Evolutionary conservation across 164 flowering plant species (phyloP).

Genomic region (Chimonanthus salicifolius): DNA sequence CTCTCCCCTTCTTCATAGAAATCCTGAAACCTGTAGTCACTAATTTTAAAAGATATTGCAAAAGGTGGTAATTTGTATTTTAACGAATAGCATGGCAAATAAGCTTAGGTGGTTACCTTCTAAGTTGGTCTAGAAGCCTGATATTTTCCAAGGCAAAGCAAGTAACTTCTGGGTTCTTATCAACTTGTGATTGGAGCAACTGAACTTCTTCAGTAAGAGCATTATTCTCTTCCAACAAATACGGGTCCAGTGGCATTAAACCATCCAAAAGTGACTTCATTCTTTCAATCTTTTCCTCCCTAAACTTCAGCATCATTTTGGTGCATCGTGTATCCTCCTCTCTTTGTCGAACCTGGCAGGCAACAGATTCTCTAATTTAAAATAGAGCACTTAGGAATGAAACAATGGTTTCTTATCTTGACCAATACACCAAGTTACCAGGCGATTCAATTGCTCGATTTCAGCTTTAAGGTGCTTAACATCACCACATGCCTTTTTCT

Average conservation of each 20-base stretch:
- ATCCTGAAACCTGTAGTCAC: constrained; percentile 65
- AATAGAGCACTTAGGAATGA: neutral
- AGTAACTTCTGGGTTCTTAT: constrained; percentile 92
- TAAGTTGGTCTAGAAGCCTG: constrained; percentile 82
- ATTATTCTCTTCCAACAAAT: constrained; percentile 62
- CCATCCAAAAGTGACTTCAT: constrained; percentile 72
- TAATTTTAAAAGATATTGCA: neutral
- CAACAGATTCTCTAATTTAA: neutral
- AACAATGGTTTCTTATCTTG: neutral
- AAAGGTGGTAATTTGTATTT: neutral
- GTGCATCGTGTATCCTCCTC: constrained; percentile 83
- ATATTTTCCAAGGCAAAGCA: constrained; percentile 94
- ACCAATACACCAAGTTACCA: constrained; percentile 42
- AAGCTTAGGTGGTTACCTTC: constrained; percentile 45
- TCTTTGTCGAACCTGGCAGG: constrained; percentile 79
- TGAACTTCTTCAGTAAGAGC: constrained; percentile 68
- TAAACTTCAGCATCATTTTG: constrained; percentile 88
- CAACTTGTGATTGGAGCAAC: constrained; percentile 62
- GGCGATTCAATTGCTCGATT: constrained; percentile 78
- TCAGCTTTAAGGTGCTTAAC: constrained; percentile 88
- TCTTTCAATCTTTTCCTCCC: constrained; percentile 93
- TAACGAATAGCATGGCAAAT: neutral
- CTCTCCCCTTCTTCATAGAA: constrained; percentile 97
- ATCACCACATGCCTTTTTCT: constrained; percentile 73
- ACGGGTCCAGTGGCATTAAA: constrained; percentile 51